These are phyloP conservation scores for Aphanomyces invadans DNA, from an alignment of 352 stramenopile genomes.

Conservation along the genomic window DNA sequence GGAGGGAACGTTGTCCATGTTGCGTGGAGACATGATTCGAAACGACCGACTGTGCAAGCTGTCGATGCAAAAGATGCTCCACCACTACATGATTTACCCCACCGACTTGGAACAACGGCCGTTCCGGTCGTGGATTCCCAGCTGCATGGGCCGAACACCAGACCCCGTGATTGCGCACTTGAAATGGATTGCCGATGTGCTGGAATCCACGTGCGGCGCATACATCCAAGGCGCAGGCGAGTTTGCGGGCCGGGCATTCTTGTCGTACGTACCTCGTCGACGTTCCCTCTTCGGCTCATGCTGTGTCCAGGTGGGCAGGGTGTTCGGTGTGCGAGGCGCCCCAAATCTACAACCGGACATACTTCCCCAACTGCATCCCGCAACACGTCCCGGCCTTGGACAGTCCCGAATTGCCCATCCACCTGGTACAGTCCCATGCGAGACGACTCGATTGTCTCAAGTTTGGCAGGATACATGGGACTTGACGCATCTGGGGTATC, in stretches of 20 bases:
- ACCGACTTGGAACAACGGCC: slow-evolving; percentile 72
- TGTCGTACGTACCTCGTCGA: slow-evolving; percentile 32
- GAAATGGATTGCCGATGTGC: slow-evolving; percentile 81
- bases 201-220: slow-evolving; percentile 74
- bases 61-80: slow-evolving; percentile 42
- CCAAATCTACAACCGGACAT: slow-evolving; percentile 8
- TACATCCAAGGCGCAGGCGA: slow-evolving; percentile 69
- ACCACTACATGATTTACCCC: slow-evolving; percentile 77
- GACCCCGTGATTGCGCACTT: slow-evolving; percentile 57
- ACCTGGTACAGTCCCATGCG: slow-evolving; percentile 29
- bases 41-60: slow-evolving; percentile 78
- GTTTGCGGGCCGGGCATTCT: slow-evolving; percentile 60
- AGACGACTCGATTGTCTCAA: not conserved
- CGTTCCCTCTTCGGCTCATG: no score
- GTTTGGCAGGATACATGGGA: slow-evolving; percentile 32
- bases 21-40: slow-evolving; percentile 79
- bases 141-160: slow-evolving; percentile 77
- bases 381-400: slow-evolving; percentile 12
- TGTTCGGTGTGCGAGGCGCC: slow-evolving; percentile 8
- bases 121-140: slow-evolving; percentile 80
- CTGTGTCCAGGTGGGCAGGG: slow-evolving; percentile 72
- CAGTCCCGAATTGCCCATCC: slow-evolving; percentile 25
- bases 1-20: slow-evolving; percentile 61
- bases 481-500: slow-evolving; percentile 48
- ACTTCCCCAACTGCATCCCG: slow-evolving; percentile 41